Evolutionary conservation across 768 basidiomycete species (phyloP), one percentile per base, ranked within the genome.

Genomic region (Tricholoma saponaceum): DNA sequence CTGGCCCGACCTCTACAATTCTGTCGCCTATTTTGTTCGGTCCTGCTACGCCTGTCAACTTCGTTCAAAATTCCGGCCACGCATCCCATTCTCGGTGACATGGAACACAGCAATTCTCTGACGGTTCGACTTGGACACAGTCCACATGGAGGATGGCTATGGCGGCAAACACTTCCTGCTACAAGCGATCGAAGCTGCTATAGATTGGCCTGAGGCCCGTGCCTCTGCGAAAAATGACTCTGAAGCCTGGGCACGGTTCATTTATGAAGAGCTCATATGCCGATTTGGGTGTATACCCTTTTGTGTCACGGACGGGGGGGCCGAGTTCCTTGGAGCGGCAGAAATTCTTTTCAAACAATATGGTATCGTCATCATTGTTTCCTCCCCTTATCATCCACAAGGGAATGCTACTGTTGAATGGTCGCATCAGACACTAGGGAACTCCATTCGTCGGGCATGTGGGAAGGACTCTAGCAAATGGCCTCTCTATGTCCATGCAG

Each of bases 1-100:
- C 60, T 76, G 74, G 76, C 76, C 71, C 0, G 64, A 70, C 49
- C 71, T 74, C 69, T 61, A 67, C 28, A 55, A 64, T 6, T 60
- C 71, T 14, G 51, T 72, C 7, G 28, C 59, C 1, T 72, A 66
- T 52, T 72, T 68, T 28, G 61, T 75, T 0, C 33, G 65, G 2
- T 72, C 73, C 0, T 76, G 75, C 56, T 58, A 69, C 13, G 56
- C 63, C 10, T 76, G 74, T 26, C 74, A 76, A 56, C 58, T 66
- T 5, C 57, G 61, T 0, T 58, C 64, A 5, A 60, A 58, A 8
- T 28, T 47, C 3, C 60, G 62, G 9, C 61, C 72, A 0, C 47
- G 55, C 0, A 54, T 69, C 9, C 66, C 70, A 0, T 70, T 66
- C 3, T 61, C 58, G 0, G 63, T 59, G 5, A 57, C 66, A 0